phyloP scores from a whole-genome alignment of 768 basidiomycete genomes.

The Hysterangium stoloniferum region DNA sequence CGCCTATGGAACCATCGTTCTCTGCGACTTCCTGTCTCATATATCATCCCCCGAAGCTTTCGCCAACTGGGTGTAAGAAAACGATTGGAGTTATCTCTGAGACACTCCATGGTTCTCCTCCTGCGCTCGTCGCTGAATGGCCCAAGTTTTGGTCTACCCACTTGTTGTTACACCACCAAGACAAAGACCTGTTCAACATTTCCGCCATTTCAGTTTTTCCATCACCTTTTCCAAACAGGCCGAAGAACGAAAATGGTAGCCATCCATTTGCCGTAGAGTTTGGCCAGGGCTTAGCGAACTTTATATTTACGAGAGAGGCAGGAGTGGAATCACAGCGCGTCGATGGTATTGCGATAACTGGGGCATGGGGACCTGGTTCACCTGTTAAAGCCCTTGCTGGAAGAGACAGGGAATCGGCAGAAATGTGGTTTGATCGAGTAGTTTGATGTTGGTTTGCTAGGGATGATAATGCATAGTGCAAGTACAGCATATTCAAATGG shows the following conservation, averaged over 20 bases:
- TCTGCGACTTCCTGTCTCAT: constrained; percentile 27
- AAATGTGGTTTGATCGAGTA: constrained; percentile 6
- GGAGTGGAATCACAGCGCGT: neutral
- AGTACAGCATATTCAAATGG: too few relatives aligned
- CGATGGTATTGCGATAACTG: neutral
- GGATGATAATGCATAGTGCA: too few relatives aligned
- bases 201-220: neutral
- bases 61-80: constrained; percentile 19
- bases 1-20: constrained; percentile 31
- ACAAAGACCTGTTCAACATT: neutral
- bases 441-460: too few relatives aligned
- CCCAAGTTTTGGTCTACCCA: constrained; percentile 32
- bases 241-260: neutral
- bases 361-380: neutral
- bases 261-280: neutral
- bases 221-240: neutral
- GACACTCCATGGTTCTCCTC: constrained; percentile 5
- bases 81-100: constrained; percentile 26
- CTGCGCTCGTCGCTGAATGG: constrained; percentile 26
- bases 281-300: neutral
- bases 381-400: neutral
- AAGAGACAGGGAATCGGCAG: neutral
- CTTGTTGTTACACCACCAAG: neutral
- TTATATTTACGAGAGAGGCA: neutral
- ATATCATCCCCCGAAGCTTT: constrained; percentile 19